Evolutionary conservation across 441 rosid genomes (phyloP), one percentile per base, ranked within the genome.

Genomic region (Pelargonium citronellum): DNA sequence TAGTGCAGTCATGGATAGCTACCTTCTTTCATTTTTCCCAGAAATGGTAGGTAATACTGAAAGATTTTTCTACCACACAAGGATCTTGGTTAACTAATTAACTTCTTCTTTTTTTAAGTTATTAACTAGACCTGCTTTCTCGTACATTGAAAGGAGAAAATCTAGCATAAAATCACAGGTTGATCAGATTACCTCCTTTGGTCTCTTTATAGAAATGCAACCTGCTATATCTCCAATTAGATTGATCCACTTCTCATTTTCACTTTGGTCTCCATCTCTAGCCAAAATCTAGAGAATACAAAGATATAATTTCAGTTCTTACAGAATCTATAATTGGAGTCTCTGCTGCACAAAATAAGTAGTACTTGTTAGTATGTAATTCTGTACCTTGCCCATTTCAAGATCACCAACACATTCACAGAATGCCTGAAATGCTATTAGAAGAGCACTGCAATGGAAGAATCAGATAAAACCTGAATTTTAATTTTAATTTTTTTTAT

Each of bases 321-420:
- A 73, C 44, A 64, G 66, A 66, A 71, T 55, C 55, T 77, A 75
- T 55, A 63, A 34, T 51, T 39, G 58, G 41, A 22, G 37, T 68
- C 20, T 73, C 44, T 19, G 34, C 66, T 69, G 37, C 34, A 47
- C 30, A 64, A 49, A 63, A 47, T 9, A 69, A 70, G 37, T 53
- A 49, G 67, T 65, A 34, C n/a, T 7, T 19, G 58, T 37, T 44
- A 55, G 10, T 67, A 64, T 6, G 68, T 27, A 73, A 61, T 41
- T 60, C 64, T 43, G 69, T 88, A 95, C 99, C 99, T 95, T 95
- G 72, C 98, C 97, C 99, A 95, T 92, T 86, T 95, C 99, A 76
- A 95, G 88, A 79, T 95, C 99, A 70, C 99, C 99, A 78, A 95
- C 92, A 77, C 98, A 95, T 80, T 95, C 99, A 82, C 99, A 95